A percentile compares a stretch with the other conserved stretches of the same genome.
These are phyloP conservation scores for Ogataea naganishii DNA, from an alignment of 805 yeast species.

Conservation along the genomic window DNA sequence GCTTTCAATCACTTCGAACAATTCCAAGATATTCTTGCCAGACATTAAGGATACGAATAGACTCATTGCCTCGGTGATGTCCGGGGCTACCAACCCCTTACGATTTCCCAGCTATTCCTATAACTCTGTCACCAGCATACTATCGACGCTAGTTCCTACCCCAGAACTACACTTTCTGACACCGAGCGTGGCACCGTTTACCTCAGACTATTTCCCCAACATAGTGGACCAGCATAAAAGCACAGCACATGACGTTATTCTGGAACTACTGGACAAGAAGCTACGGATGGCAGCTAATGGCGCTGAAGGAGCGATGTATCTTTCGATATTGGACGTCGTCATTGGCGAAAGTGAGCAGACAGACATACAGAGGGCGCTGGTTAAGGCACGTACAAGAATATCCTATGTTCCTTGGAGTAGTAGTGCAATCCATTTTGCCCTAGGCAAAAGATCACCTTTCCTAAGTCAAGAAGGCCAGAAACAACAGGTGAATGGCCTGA, in stretches of 20 bases:
- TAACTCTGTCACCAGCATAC: conserved; percentile 72
- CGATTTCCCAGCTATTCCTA: conserved; percentile 90
- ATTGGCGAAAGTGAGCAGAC: conserved; percentile 60
- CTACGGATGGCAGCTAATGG: conserved; percentile 55
- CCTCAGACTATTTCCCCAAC: conserved; percentile 54
- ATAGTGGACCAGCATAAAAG: conserved; percentile 50
- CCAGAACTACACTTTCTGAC: conserved; percentile 72
- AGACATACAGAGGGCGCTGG: conserved; percentile 62
- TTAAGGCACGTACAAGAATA: conserved; percentile 57
- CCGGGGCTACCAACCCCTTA: conserved; percentile 78
- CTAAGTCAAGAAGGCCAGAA: conserved; percentile 17
- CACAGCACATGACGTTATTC: conserved; percentile 76
- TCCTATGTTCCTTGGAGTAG: conserved; percentile 84
- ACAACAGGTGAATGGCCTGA: conserved; percentile 63
- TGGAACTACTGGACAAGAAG: conserved; percentile 74
- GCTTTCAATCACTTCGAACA: conserved; percentile 57
- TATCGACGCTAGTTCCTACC: conserved; percentile 77
- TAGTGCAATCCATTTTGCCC: conserved; percentile 67
- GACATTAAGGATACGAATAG: conserved; percentile 77
- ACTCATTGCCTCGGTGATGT: conserved; percentile 75
- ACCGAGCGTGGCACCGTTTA: conserved; percentile 73
- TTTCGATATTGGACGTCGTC: conserved; percentile 62
- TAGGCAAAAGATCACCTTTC: conserved; percentile 67
- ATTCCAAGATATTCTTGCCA: conserved; percentile 47
- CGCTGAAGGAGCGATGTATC: conserved; percentile 41